A percentile compares a stretch with the other conserved stretches of the same genome.
Conservation (phyloP, 2,329 filamentous ascomycete species). For the Elsinoe perseae region DNA sequence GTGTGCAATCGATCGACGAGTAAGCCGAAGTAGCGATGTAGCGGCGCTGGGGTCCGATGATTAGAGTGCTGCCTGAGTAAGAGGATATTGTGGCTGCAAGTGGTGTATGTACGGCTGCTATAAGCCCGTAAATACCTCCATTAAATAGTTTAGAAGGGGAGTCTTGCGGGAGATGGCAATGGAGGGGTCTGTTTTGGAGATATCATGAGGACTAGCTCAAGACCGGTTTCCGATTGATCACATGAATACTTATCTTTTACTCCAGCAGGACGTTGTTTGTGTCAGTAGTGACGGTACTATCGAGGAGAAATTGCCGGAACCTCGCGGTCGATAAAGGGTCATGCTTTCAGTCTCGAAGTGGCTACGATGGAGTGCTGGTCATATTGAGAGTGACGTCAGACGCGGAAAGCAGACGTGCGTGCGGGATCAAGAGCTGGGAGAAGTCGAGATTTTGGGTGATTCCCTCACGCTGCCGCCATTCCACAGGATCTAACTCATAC, state of each 20-base stretch:
- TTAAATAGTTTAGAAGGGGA: too few species aligned
- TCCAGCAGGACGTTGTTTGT: not conserved
- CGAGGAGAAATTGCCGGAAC: too few species aligned
- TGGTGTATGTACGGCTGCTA: too few species aligned
- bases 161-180: too few species aligned
- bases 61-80: too few species aligned
- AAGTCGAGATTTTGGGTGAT: not conserved
- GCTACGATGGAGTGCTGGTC: too few species aligned
- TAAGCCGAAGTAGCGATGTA: too few species aligned
- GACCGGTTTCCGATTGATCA: not conserved
- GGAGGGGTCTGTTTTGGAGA: too few species aligned
- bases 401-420: not conserved
- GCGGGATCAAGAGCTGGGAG: not conserved
- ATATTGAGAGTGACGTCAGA: not conserved
- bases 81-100: too few species aligned
- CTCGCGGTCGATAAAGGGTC: not conserved
- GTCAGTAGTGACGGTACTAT: not conserved
- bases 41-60: too few species aligned
- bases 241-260: not conserved
- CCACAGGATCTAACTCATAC: not conserved
- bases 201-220: not conserved
- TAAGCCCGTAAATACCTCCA: too few species aligned
- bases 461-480: not conserved
- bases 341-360: not conserved
- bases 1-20: not conserved